Evolutionary conservation across 1,284 basidiomycete genomes (phyloP), one percentile per base, ranked within the genome.

Genomic region (Ustilago shanxiensis): DNA sequence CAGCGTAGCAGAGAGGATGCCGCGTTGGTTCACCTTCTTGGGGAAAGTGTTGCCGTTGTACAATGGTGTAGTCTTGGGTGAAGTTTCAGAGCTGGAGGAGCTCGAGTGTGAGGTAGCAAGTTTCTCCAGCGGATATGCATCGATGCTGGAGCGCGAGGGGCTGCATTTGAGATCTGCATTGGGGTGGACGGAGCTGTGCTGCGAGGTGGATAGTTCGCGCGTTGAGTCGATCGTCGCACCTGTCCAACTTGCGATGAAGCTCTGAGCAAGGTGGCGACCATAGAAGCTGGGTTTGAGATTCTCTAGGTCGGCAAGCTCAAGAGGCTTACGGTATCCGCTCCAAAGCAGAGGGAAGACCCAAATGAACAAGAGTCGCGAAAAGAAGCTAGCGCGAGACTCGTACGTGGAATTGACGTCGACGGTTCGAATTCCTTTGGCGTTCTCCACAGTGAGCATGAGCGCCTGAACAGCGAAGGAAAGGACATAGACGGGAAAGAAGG

Each of bases 301-400:
- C 37, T 81, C 78, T 28, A 81, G 64, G 26, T 80, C 72, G 2
- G 65, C 49, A 56, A 80, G 58, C 28, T 68, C 50, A 22, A 81
- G 63, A 1, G 78, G 78, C 20, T 37, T 52, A 28, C 66, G 70
- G 63, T 39, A 72, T 28, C 79, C 79, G 5, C 18, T 61, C 60
- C 63, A 80, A 18, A 81, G 54, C n/a, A 79, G 37, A 8, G 78
- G 73, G 24, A 72, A 31, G 13, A 78, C 70, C 79, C 79, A 81
- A n/a, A 65, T n/a, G 58, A 81, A 81, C 44, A 72, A 35, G 29
- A 81, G 65, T 11, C 67, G 63, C 18, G 77, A 79, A 41, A 79
- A 60, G 68, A 81, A 81, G 61, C 60, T 71, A 7, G 79, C 79
- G 9, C 77, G 58, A 16, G 66, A 62, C 35, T 81, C 78, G 39